Percentiles rank a stretch among this genome's conserved stretches.
Conservation (phyloP, 192 early-diverging fungal genomes). For the Funneliformis geosporum region DNA sequence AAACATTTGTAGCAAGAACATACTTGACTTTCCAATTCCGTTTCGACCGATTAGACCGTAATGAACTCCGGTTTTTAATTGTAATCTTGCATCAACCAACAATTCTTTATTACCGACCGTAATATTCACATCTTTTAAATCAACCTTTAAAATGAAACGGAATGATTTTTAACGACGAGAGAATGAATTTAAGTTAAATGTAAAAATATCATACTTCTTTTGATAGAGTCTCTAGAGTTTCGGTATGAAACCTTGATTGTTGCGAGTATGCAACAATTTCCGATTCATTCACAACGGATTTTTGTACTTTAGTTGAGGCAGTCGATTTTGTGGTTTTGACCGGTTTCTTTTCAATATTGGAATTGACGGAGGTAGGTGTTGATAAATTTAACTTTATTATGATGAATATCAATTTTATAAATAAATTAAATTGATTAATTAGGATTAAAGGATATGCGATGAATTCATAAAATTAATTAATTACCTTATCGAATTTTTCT, state of each 20-base stretch:
- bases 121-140: constrained; percentile 78
- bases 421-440: constrained; percentile 37
- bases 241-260: constrained; percentile 82
- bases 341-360: constrained; percentile 17
- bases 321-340: constrained; percentile 1
- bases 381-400: constrained; percentile 17
- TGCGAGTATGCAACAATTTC: constrained; percentile 71
- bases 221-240: constrained; percentile 74
- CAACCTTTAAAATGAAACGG: constrained; percentile 41
- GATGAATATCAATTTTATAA: background rate
- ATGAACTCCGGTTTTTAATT: constrained; percentile 71
- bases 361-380: constrained; percentile 3
- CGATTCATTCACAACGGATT: constrained; percentile 38
- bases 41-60: constrained; percentile 82
- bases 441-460: too few relatives aligned
- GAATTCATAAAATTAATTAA: constrained; percentile 55
- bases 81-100: constrained; percentile 73
- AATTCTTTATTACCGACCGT: constrained; percentile 67
- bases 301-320: constrained; percentile 17
- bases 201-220: constrained; percentile 54
- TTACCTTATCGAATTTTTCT: constrained; percentile 51
- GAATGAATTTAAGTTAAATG: background rate
- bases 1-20: background rate
- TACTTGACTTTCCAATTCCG: constrained; percentile 75
- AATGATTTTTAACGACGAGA: background rate